Evolutionary conservation across 2,329 filamentous ascomycete genomes (phyloP).

Genomic region (Penicillium janthinellum): DNA sequence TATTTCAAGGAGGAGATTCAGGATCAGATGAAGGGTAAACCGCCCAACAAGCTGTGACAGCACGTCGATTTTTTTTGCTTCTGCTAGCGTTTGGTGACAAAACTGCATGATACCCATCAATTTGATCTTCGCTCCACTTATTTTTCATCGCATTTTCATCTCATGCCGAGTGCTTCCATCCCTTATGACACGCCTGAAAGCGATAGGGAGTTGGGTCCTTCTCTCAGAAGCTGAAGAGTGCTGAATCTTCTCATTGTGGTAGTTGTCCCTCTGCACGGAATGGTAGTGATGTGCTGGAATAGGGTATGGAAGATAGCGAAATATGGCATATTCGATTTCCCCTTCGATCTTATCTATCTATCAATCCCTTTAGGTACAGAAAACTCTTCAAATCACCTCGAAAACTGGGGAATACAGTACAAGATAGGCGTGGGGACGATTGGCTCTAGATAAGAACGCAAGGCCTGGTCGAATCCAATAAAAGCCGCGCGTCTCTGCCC

Average conservation of each 20-base stretch:
- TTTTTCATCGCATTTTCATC: background rate
- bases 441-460: conserved; percentile 4
- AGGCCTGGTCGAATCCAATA: background rate
- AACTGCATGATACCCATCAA: conserved; percentile 24
- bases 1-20: conserved; percentile 48
- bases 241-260: conserved; percentile 26
- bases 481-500: conserved; percentile 3
- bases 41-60: conserved; percentile 34
- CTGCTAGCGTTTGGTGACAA: conserved; percentile 14
- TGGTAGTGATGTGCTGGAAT: conserved; percentile 18
- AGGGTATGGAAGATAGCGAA: background rate
- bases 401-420: background rate
- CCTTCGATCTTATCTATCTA: background rate
- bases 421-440: background rate
- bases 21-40: conserved; percentile 44
- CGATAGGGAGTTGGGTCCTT: conserved; percentile 26
- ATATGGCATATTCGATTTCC: background rate
- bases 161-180: background rate
- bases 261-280: conserved; percentile 10
- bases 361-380: background rate
- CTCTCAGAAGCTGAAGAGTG: conserved; percentile 27
- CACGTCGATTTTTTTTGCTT: background rate
- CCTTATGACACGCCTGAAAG: conserved; percentile 18
- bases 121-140: conserved; percentile 3
- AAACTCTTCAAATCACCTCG: background rate